Conservation (phyloP, 768 basidiomycete genomes). For the Glaciozyma martinii region DNA sequence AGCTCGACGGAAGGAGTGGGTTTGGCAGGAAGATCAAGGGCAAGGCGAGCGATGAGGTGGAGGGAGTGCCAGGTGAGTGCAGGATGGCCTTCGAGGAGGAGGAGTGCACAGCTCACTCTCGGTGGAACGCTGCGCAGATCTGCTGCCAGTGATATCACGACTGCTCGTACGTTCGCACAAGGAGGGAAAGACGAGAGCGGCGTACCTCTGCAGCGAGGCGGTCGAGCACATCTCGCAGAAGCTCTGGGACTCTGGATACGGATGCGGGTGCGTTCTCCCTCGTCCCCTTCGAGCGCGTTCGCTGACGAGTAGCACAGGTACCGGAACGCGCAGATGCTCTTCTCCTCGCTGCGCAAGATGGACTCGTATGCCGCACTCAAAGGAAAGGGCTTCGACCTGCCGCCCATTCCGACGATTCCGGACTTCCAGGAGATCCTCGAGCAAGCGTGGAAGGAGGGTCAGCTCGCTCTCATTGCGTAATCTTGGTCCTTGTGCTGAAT, state of each 20-base stretch:
- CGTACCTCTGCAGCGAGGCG: slow-evolving; percentile 5
- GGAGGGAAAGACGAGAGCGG: not conserved
- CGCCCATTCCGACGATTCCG: slow-evolving; percentile 25
- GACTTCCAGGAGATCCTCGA: slow-evolving; percentile 29
- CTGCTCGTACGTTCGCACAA: slow-evolving; percentile 12
- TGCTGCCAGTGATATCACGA: not conserved
- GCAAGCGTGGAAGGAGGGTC: slow-evolving; percentile 28
- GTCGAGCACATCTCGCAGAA: slow-evolving; percentile 22
- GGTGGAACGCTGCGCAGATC: not conserved
- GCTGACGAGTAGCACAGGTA: slow-evolving; percentile 13
- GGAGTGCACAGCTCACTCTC: not conserved
- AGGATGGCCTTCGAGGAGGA: not conserved
- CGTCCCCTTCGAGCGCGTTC: not conserved
- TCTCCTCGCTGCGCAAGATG: slow-evolving; percentile 24
- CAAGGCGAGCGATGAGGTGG: not conserved
- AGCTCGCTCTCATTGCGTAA: not conserved
- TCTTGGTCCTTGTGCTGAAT: no score
- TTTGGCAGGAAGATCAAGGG: not conserved
- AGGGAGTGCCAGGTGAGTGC: not conserved
- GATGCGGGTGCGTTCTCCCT: slow-evolving; percentile 18
- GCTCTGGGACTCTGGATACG: slow-evolving; percentile 23
- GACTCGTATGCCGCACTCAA: slow-evolving; percentile 2
- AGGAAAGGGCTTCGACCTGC: not conserved
- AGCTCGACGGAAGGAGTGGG: not conserved
- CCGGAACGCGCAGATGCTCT: slow-evolving; percentile 31